Conservation (phyloP, 164 flowering plant genomes). For the Pachysandra terminalis region DNA sequence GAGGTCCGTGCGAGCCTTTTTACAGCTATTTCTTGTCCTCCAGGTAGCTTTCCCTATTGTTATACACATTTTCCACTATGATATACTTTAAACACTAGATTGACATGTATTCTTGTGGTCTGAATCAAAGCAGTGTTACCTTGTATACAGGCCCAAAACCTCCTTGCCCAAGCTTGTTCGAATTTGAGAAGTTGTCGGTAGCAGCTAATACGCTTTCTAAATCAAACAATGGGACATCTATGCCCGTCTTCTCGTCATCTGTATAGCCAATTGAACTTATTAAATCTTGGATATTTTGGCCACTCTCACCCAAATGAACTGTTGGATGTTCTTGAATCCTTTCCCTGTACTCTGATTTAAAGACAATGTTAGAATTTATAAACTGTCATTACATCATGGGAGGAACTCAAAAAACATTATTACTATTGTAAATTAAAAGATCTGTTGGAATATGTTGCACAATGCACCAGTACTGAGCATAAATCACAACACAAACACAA, state of each 20-base stretch:
- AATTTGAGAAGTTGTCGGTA: slow-evolving; percentile 34
- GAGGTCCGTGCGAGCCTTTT: background rate
- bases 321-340: slow-evolving; percentile 7
- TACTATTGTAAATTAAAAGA: too few species aligned
- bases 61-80: background rate
- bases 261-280: background rate
- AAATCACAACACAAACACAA: too few species aligned
- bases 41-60: background rate
- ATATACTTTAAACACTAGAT: background rate
- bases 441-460: too few species aligned
- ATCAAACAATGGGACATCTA: slow-evolving; percentile 7
- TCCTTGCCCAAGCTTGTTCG: slow-evolving; percentile 46
- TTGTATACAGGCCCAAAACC: slow-evolving; percentile 51
- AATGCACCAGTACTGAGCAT: too few species aligned
- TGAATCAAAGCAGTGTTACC: slow-evolving; percentile 13
- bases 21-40: slow-evolving; percentile 6
- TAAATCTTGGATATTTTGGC: slow-evolving; percentile 13
- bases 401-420: too few species aligned
- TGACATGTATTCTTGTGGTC: background rate
- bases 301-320: slow-evolving; percentile 19
- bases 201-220: slow-evolving; percentile 14
- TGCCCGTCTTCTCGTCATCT: background rate
- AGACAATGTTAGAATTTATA: background rate
- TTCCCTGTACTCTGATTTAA: background rate
- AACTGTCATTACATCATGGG: too few species aligned